Percentiles rank a stretch among this genome's conserved stretches.
Evolutionary conservation across 345 rosid species (phyloP).

Genomic region (Tarenaya hassleriana): DNA sequence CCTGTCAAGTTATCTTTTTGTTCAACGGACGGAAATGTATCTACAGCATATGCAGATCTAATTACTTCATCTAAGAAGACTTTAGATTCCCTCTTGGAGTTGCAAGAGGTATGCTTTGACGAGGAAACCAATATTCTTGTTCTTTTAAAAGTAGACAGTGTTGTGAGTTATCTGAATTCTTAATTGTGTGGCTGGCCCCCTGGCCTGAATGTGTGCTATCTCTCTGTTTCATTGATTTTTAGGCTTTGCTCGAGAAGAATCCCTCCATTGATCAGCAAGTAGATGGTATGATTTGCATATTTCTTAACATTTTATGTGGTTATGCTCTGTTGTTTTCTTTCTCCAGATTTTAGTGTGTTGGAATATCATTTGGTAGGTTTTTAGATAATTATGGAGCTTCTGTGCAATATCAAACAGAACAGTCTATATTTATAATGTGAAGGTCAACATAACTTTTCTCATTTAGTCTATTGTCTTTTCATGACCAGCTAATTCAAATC

Average conservation of each 20-base stretch:
- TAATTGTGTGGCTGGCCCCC: neutral
- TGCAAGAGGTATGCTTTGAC: constrained; percentile 55
- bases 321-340: too few relatives aligned
- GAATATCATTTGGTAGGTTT: too few relatives aligned
- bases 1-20: constrained; percentile 56
- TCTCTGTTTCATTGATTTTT: constrained; percentile 14
- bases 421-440: neutral
- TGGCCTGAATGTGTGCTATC: neutral
- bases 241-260: constrained; percentile 85
- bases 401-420: neutral
- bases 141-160: neutral
- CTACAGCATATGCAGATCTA: constrained; percentile 53
- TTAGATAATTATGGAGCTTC: too few relatives aligned
- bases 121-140: constrained; percentile 3
- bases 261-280: constrained; percentile 50
- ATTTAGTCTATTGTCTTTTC: neutral
- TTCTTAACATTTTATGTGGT: neutral
- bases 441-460: neutral
- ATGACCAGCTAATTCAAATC: constrained; percentile 25
- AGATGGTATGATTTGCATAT: constrained; percentile 61
- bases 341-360: too few relatives aligned
- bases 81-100: constrained; percentile 60
- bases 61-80: constrained; percentile 61
- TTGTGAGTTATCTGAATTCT: neutral
- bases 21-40: constrained; percentile 43